Conservation (phyloP, 768 basidiomycete species). For the Solioccasus polychromus region DNA sequence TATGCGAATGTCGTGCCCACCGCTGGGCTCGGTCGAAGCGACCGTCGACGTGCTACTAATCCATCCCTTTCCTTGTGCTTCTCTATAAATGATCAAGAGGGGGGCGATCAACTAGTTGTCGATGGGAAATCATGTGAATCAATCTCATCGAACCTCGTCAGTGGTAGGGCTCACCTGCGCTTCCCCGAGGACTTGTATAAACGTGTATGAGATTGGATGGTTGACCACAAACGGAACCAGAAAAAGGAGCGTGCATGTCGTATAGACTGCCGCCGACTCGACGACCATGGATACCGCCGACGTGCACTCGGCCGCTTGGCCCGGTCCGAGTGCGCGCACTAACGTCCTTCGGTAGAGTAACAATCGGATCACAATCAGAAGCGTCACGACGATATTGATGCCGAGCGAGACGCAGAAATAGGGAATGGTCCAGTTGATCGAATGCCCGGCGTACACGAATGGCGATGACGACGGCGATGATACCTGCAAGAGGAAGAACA, state of each 20-base stretch:
- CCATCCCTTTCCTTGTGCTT: constrained; percentile 38
- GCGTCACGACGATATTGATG: constrained; percentile 24
- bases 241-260: constrained; percentile 26
- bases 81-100: constrained; percentile 37
- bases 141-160: no score
- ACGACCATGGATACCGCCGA: constrained; percentile 24
- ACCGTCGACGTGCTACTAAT: constrained; percentile 16
- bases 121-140: neutral
- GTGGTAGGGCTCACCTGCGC: constrained; percentile 34
- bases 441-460: constrained; percentile 11
- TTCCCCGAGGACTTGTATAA: constrained; percentile 35
- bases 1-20: constrained; percentile 10
- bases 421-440: constrained; percentile 26
- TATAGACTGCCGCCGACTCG: constrained; percentile 30
- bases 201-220: constrained; percentile 27
- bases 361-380: constrained; percentile 26
- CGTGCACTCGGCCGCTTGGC: constrained; percentile 24
- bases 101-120: constrained; percentile 29
- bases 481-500: constrained; percentile 24
- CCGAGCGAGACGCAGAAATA: constrained; percentile 27
- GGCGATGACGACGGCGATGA: constrained; percentile 29
- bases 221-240: constrained; percentile 25
- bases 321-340: constrained; percentile 18
- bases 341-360: constrained; percentile 24
- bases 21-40: neutral